Evolutionary conservation across 352 stramenopile species (phyloP).

Genomic region (Pythium brachiatum): DNA sequence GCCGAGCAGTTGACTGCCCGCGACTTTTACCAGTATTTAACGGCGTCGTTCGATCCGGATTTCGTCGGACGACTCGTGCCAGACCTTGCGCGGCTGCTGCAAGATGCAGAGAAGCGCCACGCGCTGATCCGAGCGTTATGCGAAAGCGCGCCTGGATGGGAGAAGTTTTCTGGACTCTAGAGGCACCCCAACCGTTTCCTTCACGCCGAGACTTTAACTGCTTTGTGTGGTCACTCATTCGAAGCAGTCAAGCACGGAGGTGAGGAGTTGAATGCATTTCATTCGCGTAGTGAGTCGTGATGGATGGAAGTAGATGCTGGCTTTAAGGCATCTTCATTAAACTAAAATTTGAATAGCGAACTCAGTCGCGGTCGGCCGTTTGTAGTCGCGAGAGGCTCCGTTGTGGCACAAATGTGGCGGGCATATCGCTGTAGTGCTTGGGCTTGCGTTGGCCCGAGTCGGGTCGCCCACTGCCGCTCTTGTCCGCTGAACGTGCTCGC

Average conservation of each 20-base stretch:
- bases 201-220: too few relatives aligned
- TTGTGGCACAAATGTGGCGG: constrained; percentile 33
- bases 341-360: neutral
- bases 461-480: constrained; percentile 21
- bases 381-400: constrained; percentile 38
- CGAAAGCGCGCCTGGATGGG: constrained; percentile 79
- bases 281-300: neutral
- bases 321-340: neutral
- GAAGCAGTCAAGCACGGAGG: neutral
- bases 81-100: constrained; percentile 77
- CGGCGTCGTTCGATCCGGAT: constrained; percentile 82
- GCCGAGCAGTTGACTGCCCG: constrained; percentile 82
- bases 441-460: constrained; percentile 44
- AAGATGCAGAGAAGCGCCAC: constrained; percentile 84
- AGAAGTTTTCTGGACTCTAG: constrained; percentile 79
- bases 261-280: neutral
- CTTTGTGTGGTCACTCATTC: too few relatives aligned
- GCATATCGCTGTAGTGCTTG: constrained; percentile 79
- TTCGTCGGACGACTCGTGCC: constrained; percentile 84
- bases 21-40: constrained; percentile 90
- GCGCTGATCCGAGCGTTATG: constrained; percentile 80
- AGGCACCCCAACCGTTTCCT: neutral
- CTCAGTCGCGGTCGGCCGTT: constrained; percentile 16
- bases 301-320: neutral
- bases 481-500: constrained; percentile 41